Conservation (phyloP, 1,284 basidiomycete genomes). For the Boletus sp. region DNA sequence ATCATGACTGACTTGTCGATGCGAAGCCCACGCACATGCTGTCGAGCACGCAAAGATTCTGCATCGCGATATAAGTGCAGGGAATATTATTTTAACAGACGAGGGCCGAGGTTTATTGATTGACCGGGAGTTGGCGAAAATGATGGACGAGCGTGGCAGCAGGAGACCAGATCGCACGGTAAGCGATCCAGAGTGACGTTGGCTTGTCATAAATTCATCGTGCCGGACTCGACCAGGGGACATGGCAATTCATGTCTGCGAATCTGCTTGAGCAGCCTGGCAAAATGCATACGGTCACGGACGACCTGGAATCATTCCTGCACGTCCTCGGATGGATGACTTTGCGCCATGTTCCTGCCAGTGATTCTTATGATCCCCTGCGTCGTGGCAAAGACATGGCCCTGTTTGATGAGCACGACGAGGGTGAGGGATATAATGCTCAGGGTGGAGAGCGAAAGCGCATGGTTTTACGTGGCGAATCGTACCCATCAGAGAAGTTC, state of each 20-base stretch:
- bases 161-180: too few relatives aligned
- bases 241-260: not conserved
- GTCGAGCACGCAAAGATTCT: not conserved
- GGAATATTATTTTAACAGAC: slow-evolving; percentile 4
- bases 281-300: not conserved
- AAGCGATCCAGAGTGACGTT: not conserved
- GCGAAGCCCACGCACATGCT: slow-evolving; percentile 9
- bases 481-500: not conserved
- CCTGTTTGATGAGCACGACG: not conserved
- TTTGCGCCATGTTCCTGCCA: not conserved
- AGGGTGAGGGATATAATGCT: not conserved
- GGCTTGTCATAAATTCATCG: not conserved
- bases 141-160: not conserved
- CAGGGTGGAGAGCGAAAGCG: not conserved
- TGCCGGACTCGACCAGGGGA: not conserved
- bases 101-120: slow-evolving; percentile 5
- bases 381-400: not conserved
- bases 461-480: fast-evolving
- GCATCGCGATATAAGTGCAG: not conserved
- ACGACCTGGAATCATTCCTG: slow-evolving; percentile 1
- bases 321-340: slow-evolving; percentile 1
- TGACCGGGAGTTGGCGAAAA: slow-evolving; percentile 11
- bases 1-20: too few relatives aligned
- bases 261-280: not conserved
- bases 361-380: not conserved